Percentiles rank a stretch among this genome's conserved stretches.
These are phyloP conservation scores for Penicillium sp. DNA, from an alignment of 2,329 filamentous ascomycete species.

Conservation along the genomic window DNA sequence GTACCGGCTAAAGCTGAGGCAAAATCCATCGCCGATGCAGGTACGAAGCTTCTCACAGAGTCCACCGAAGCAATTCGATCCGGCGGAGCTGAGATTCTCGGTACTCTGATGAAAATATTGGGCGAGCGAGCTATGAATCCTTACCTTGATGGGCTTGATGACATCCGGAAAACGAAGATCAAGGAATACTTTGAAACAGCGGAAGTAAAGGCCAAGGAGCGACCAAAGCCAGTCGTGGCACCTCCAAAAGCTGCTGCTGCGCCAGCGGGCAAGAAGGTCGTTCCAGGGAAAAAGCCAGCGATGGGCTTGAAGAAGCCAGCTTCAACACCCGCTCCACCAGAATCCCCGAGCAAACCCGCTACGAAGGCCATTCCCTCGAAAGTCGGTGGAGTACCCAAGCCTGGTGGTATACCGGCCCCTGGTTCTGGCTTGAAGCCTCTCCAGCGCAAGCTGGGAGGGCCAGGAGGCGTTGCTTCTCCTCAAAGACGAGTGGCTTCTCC, in stretches of 20 bases:
- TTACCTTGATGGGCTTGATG: conserved; percentile 84
- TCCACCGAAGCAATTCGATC: conserved; percentile 79
- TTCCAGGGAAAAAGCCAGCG: conserved; percentile 49
- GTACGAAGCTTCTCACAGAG: conserved; percentile 84
- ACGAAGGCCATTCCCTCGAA: conserved; percentile 42
- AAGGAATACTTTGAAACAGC: conserved; percentile 83
- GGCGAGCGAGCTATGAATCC: conserved; percentile 93
- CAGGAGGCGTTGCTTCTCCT: conserved; percentile 39
- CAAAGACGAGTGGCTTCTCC: conserved; percentile 43
- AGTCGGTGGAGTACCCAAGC: conserved; percentile 40
- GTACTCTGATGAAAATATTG: conserved; percentile 97
- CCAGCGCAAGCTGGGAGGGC: conserved; percentile 41
- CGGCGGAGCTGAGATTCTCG: conserved; percentile 84
- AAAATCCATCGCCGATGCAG: conserved; percentile 75
- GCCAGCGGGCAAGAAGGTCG: conserved; percentile 53
- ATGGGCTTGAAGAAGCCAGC: conserved; percentile 47
- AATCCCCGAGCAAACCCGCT: conserved; percentile 43
- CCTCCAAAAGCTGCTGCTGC: conserved; percentile 54
- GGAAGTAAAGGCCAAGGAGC: conserved; percentile 82
- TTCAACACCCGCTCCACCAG: conserved; percentile 33
- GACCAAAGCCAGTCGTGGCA: conserved; percentile 68
- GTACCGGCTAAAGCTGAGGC: conserved; percentile 82
- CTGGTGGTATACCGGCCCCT: conserved; percentile 40
- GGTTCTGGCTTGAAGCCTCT: conserved; percentile 31
- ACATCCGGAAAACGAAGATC: conserved; percentile 91